Evolutionary conservation across 1,139 yeast genomes (phyloP).

Genomic region (Candida freyschussii): DNA sequence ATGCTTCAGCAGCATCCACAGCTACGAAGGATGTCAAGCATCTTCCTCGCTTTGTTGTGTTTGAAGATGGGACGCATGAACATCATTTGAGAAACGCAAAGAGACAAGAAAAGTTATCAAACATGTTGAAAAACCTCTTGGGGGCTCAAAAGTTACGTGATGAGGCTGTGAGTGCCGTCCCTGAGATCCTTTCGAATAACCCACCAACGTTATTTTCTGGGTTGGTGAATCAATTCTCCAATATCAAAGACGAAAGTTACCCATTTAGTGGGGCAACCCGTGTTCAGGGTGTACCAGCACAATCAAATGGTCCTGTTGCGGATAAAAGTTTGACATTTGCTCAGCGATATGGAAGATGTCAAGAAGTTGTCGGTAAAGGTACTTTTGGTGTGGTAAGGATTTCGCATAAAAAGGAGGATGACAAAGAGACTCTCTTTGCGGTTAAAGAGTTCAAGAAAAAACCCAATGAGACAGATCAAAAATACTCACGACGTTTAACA

Average conservation of each 20-base stretch:
- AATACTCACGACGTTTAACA: slow-evolving; percentile 67
- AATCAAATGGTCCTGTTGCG: slow-evolving; percentile 1
- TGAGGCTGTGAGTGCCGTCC: slow-evolving; percentile 83
- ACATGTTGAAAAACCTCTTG: slow-evolving; percentile 80
- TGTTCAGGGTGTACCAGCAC: slow-evolving; percentile 12
- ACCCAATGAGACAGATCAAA: slow-evolving; percentile 50
- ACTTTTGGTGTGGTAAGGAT: slow-evolving; percentile 83
- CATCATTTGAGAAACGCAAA: slow-evolving; percentile 74
- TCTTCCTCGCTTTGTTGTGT: slow-evolving; percentile 40
- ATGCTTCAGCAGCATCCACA: slow-evolving; percentile 4
- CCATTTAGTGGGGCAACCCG: slow-evolving; percentile 34
- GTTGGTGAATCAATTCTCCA: slow-evolving; percentile 62
- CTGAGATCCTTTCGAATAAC: slow-evolving; percentile 48
- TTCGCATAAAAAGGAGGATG: slow-evolving; percentile 47
- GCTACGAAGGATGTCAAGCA: slow-evolving; percentile 10
- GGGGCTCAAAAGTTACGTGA: slow-evolving; percentile 78
- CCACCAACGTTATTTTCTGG: slow-evolving; percentile 85
- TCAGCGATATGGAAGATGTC: slow-evolving; percentile 75
- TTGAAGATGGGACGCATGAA: slow-evolving; percentile 69
- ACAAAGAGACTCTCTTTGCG: slow-evolving; percentile 54
- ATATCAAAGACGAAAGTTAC: slow-evolving; percentile 32
- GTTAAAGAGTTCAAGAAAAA: slow-evolving; percentile 73
- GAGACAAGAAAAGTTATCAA: slow-evolving; percentile 82
- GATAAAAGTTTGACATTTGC: slow-evolving; percentile 34
- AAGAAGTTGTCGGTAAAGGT: slow-evolving; percentile 78